Base-by-base conservation (phyloP, 306 rosid genomes). In the Vachellia pachyceras region DNA sequence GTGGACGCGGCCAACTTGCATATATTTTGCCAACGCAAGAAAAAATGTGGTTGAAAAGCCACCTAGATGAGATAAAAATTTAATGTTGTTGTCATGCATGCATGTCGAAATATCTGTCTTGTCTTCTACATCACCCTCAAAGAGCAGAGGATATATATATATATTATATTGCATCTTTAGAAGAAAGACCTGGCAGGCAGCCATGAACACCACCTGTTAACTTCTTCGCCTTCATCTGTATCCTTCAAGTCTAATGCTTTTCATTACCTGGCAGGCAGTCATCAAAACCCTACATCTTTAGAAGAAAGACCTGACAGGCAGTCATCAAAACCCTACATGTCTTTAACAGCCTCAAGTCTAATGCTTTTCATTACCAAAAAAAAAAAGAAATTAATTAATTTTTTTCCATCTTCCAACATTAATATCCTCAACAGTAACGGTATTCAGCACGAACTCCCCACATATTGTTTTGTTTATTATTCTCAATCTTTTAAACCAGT, bases 381-480 rank as follows among this genome's bases (percentile, higher is more conserved):
- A 3, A 49, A 12, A 49, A 47, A 47, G 1, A 14, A 5, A 49
- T 13, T 0, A 14, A 14, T 29, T 29, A 68, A 3, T 25, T 25
- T 10, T 3, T 71, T 47, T 6, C 20, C 25, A 6, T 29, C 36
- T 5, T 49, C 39, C 29, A 67, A 79, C 54, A 47, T 64, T 46
- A 79, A 82, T 64, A 75, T 83, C 87, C 44, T 35, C 60, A 35
- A 86, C 58, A 82, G 78, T 67, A 78, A 13, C 66, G 44, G 1
- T 69, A 23, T 42, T 55, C 15, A 58, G 29, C 11, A 67, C 5
- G 70, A 39, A 46, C 49, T 47, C 33, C 42, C 39, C 39, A 40
- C 46, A 75, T 40, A 42, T 70, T 23, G 71, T 37, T 67, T 23
- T 5, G 11, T 46, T 54, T n/a, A n/a, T 54, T n/a, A n/a, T 54